Evolutionary conservation across 345 rosid genomes (phyloP).

Genomic region (Balakata baccata): DNA sequence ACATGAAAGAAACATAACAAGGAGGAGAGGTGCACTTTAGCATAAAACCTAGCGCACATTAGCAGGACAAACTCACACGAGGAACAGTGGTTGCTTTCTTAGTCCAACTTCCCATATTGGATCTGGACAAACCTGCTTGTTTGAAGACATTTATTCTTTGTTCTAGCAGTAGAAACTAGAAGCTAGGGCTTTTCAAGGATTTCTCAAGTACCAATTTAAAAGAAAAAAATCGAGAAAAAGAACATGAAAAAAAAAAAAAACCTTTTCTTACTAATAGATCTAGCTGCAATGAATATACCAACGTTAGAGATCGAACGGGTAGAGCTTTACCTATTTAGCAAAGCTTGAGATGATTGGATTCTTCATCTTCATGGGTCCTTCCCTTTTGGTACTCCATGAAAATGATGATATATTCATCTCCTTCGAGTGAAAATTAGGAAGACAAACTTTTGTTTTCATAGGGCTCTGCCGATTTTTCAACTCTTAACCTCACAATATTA

Average conservation of each 20-base stretch:
- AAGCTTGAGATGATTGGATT: background rate
- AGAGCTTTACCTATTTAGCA: background rate
- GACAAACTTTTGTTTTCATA: too few relatives aligned
- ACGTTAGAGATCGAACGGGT: background rate
- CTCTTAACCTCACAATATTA: too few relatives aligned
- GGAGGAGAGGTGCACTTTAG: conserved; percentile 27
- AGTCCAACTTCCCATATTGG: conserved; percentile 22
- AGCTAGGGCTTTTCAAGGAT: conserved; percentile 1
- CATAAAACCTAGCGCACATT: conserved; percentile 28
- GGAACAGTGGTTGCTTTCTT: conserved; percentile 23
- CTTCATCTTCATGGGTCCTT: background rate
- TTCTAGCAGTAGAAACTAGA: background rate
- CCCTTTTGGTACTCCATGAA: background rate
- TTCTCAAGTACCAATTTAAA: background rate
- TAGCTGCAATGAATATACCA: background rate
- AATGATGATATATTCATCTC: background rate
- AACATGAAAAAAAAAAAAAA: background rate
- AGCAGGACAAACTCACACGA: conserved; percentile 25
- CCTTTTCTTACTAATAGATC: background rate
- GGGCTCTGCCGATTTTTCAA: too few relatives aligned
- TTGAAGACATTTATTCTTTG: background rate
- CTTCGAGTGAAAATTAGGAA: background rate
- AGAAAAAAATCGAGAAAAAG: background rate
- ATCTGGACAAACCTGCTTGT: conserved; percentile 2
- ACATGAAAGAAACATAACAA: background rate